Conservation (phyloP, 371 early-diverging fungal species). For the Syncephalastrum monosporum region DNA sequence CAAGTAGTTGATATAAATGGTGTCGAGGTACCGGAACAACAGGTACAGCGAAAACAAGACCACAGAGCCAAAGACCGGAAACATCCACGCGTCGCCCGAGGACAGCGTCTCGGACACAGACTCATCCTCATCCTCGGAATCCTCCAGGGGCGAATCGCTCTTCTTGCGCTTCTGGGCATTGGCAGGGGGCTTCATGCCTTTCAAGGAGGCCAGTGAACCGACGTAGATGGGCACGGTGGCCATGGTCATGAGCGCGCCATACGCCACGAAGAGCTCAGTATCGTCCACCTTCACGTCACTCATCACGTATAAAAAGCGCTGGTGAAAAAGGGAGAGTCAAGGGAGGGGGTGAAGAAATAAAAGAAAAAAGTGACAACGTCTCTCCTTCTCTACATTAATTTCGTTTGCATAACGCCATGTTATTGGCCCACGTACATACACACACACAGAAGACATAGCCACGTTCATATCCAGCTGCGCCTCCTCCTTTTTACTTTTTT, state of each 20-base stretch:
- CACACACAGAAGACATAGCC: too few species aligned
- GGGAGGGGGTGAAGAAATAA: not conserved
- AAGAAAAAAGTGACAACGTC: not conserved
- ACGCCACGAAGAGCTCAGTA: constrained; percentile 69
- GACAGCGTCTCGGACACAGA: constrained; percentile 76
- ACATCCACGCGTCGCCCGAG: constrained; percentile 89
- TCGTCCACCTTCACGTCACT: constrained; percentile 15
- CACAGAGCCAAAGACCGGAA: constrained; percentile 88
- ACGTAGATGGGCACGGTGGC: constrained; percentile 86
- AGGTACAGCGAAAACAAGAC: constrained; percentile 86
- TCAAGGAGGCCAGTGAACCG: constrained; percentile 79
- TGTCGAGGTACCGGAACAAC: constrained; percentile 81
- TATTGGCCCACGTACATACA: too few species aligned
- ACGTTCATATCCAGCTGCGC: too few species aligned
- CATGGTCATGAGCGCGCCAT: constrained; percentile 86
- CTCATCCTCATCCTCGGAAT: constrained; percentile 60
- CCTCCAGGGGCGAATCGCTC: constrained; percentile 33
- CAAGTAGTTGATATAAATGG: constrained; percentile 82
- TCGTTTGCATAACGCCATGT: too few species aligned
- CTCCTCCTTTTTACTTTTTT: too few species aligned
- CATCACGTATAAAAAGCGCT: constrained; percentile 4
- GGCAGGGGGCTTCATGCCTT: constrained; percentile 66
- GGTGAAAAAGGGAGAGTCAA: constrained; percentile 9
- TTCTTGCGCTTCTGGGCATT: constrained; percentile 39
- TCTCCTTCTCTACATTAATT: too few species aligned